Conservation (phyloP, 306 rosid species). For the Canavalia ensiformis region DNA sequence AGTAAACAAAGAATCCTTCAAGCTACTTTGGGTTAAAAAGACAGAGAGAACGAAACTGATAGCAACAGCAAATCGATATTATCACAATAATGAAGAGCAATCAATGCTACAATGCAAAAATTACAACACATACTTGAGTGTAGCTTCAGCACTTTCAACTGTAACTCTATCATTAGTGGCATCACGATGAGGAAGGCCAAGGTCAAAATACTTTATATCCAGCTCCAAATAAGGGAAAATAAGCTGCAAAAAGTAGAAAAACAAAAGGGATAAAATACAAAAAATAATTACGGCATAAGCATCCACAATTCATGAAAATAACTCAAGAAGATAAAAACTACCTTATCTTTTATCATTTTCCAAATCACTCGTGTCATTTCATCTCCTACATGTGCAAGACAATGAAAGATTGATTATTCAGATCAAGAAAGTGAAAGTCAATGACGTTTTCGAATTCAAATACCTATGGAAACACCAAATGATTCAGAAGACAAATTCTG, state of each 20-base stretch:
- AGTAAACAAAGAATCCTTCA: slow-evolving; percentile 2
- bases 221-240: slow-evolving; percentile 60
- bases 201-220: slow-evolving; percentile 66
- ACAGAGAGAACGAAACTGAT: too few species aligned
- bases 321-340: slow-evolving; percentile 40
- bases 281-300: background rate
- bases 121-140: slow-evolving; percentile 55
- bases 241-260: slow-evolving; percentile 51
- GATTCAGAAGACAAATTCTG: slow-evolving; percentile 2
- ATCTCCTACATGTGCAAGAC: slow-evolving; percentile 54
- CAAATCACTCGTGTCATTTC: slow-evolving; percentile 69
- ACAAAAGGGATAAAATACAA: background rate
- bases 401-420: slow-evolving; percentile 31
- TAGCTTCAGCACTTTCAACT: slow-evolving; percentile 70
- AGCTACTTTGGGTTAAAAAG: background rate
- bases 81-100: slow-evolving; percentile 1
- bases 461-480: slow-evolving; percentile 4
- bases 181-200: slow-evolving; percentile 65
- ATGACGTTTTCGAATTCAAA: slow-evolving; percentile 6
- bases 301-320: background rate
- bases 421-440: slow-evolving; percentile 23
- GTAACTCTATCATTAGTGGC: slow-evolving; percentile 66
- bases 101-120: slow-evolving; percentile 31
- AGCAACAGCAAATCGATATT: too few species aligned
- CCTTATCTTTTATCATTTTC: slow-evolving; percentile 66